These are phyloP conservation scores for Ophiocordyceps camponoti-rufipedis DNA, from an alignment of 2,329 filamentous ascomycete species.

Conservation along the genomic window DNA sequence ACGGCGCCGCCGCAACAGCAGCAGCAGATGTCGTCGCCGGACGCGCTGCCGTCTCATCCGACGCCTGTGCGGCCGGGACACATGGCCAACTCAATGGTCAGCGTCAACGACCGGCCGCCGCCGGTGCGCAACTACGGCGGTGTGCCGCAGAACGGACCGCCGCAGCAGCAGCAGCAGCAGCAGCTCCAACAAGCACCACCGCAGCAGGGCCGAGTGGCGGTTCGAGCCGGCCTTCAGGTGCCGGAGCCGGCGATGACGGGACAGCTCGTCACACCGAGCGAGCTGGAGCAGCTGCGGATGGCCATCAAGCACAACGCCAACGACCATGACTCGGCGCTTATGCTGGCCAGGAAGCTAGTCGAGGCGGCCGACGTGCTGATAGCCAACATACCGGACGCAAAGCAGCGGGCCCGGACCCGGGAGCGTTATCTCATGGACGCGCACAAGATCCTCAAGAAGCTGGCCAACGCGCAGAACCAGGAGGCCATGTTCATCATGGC, in stretches of 20 bases:
- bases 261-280: conserved; percentile 52
- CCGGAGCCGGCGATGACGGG: conserved; percentile 2
- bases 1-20: conserved; percentile 7
- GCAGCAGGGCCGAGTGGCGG: conserved; percentile 9
- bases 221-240: conserved; percentile 1
- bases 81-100: conserved; percentile 39
- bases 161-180: neutral
- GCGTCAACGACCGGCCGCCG: conserved; percentile 35
- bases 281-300: conserved; percentile 58
- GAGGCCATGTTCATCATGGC: conserved; percentile 92
- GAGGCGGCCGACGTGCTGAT: conserved; percentile 69
- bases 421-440: conserved; percentile 76
- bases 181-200: neutral
- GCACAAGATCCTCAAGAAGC: conserved; percentile 80
- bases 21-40: conserved; percentile 16
- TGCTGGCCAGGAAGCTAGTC: conserved; percentile 65
- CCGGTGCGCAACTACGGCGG: conserved; percentile 38
- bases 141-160: conserved; percentile 19
- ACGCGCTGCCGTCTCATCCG: conserved; percentile 40
- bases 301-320: conserved; percentile 51
- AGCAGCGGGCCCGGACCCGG: conserved; percentile 53
- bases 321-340: conserved; percentile 54
- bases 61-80: conserved; percentile 44
- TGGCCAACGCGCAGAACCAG: conserved; percentile 51
- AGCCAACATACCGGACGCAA: conserved; percentile 44